These are phyloP conservation scores for Ustanciosporium gigantosporum DNA, from an alignment of 1,284 basidiomycete species.

Conservation along the genomic window DNA sequence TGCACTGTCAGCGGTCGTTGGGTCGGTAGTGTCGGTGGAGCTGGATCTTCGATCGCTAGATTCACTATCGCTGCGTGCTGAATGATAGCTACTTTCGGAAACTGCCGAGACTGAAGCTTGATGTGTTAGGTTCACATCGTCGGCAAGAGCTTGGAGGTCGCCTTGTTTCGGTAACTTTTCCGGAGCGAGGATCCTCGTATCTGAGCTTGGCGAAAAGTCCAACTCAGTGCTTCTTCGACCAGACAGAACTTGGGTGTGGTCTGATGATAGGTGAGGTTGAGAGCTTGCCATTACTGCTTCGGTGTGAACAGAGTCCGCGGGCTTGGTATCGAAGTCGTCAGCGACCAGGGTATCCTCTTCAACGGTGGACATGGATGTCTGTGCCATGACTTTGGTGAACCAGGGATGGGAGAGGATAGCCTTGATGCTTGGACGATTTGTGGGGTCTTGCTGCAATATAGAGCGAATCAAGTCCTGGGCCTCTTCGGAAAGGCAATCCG, in stretches of 20 bases:
- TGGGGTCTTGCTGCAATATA: constrained; percentile 79
- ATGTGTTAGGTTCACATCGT: constrained; percentile 9
- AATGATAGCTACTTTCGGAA: constrained; percentile 47
- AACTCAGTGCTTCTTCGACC: no score
- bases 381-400: constrained; percentile 67
- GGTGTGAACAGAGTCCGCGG: no score
- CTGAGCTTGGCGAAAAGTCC: no score
- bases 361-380: constrained; percentile 45
- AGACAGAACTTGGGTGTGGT: no score
- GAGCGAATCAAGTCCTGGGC: constrained; percentile 76
- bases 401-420: constrained; percentile 86
- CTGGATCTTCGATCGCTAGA: constrained; percentile 47
- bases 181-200: no score
- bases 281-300: neutral
- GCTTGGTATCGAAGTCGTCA: constrained; percentile 11
- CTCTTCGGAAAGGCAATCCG: constrained; percentile 77
- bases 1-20: constrained; percentile 32
- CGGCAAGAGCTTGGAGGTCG: neutral
- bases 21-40: constrained; percentile 39
- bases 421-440: constrained; percentile 76
- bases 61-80: constrained; percentile 48
- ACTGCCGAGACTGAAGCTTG: constrained; percentile 22
- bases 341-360: constrained; percentile 24
- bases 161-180: no score
- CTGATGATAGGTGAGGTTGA: no score